Conservation (phyloP, 331 rosid species). For the Saraca asoca region DNA sequence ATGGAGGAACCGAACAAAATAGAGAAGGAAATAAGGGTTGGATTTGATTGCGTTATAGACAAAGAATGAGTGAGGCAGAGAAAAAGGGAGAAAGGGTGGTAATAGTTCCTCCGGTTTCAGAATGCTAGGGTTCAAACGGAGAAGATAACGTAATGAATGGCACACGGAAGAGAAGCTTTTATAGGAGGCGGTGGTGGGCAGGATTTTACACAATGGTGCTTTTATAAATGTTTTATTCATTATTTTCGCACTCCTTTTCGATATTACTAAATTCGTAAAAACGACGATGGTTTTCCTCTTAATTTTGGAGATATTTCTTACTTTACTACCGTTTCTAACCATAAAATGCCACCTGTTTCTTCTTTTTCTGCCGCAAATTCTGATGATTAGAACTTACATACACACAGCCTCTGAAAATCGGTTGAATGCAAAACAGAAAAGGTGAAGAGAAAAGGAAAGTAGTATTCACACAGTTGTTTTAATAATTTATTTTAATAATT, state of each 20-base stretch:
- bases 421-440: too few relatives aligned
- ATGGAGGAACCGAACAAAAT: neutral
- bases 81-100: neutral
- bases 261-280: neutral
- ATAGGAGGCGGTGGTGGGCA: conserved; percentile 1
- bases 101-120: conserved; percentile 18
- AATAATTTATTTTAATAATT: too few relatives aligned
- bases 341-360: neutral
- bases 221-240: neutral
- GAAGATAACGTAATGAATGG: conserved; percentile 13
- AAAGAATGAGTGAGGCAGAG: conserved; percentile 2
- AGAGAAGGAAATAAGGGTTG: neutral
- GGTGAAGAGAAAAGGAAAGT: too few relatives aligned
- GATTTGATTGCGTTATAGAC: neutral
- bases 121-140: conserved; percentile 26
- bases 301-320: neutral
- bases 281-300: neutral
- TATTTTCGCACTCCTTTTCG: neutral
- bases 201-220: neutral
- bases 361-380: neutral
- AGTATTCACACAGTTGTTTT: too few relatives aligned
- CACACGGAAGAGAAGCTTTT: neutral
- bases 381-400: neutral
- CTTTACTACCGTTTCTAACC: too few relatives aligned
- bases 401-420: too few relatives aligned